Evolutionary conservation across 2,329 filamentous ascomycete species (phyloP).

Genomic region (Thielaviopsis musarum): DNA sequence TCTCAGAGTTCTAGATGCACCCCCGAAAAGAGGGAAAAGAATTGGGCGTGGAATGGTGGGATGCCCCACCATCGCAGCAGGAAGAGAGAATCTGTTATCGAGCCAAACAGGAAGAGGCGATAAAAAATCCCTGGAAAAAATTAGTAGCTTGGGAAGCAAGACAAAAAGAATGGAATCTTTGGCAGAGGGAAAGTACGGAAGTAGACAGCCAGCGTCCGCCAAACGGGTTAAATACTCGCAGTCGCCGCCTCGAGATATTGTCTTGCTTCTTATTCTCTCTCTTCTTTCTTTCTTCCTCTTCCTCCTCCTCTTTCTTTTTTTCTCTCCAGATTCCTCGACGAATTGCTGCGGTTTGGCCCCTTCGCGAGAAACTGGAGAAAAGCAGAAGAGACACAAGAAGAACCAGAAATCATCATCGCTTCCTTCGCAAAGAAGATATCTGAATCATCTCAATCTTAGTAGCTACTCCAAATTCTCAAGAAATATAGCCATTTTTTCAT

Average conservation of each 20-base stretch:
- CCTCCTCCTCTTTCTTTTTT: neutral
- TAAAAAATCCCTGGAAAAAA: neutral
- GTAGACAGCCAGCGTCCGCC: neutral
- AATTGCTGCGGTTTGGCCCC: conserved; percentile 10
- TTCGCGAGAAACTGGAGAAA: conserved; percentile 13
- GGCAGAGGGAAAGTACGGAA: neutral
- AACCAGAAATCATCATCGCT: neutral
- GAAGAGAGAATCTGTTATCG: conserved; percentile 5
- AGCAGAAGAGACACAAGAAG: conserved; percentile 12
- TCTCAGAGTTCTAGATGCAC: conserved; percentile 3
- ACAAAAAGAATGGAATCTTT: neutral
- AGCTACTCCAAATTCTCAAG: conserved; percentile 5
- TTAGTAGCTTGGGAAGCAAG: neutral
- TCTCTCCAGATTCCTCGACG: conserved; percentile 11
- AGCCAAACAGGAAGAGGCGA: neutral
- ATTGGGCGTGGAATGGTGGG: neutral
- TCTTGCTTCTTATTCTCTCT: neutral
- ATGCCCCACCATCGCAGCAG: neutral
- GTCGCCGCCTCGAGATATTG: neutral
- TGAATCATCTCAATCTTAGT: conserved; percentile 3
- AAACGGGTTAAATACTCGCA: conserved; percentile 8
- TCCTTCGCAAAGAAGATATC: conserved; percentile 2
- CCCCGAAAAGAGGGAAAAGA: neutral
- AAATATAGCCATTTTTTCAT: neutral
- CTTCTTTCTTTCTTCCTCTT: neutral